These are phyloP conservation scores for Penstemon barbatus DNA, from an alignment of 257 asterid genomes.

Conservation along the genomic window DNA sequence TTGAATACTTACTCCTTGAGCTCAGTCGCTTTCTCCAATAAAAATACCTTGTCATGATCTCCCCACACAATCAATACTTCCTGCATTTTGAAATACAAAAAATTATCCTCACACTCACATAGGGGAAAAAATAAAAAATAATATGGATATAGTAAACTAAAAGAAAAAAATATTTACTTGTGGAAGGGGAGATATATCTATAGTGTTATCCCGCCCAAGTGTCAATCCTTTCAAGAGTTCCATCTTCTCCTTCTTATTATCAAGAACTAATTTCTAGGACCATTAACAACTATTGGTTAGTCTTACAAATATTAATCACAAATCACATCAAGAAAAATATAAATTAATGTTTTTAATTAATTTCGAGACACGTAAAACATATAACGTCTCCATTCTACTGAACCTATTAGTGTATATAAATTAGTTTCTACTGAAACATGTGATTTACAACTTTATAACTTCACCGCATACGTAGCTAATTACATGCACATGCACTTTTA, in stretches of 20 bases:
- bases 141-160: not conserved
- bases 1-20: constrained; percentile 52
- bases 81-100: constrained; percentile 35
- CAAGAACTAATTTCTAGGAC: constrained; percentile 56
- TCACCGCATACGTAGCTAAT: no score
- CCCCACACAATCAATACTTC: constrained; percentile 87
- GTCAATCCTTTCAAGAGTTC: constrained; percentile 67
- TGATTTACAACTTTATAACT: no score
- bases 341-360: no score
- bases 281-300: constrained; percentile 11
- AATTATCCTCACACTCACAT: not conserved
- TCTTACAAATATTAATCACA: not conserved
- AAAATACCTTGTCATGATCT: constrained; percentile 66
- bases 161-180: constrained; percentile 39
- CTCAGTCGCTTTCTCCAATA: constrained; percentile 55
- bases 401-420: no score
- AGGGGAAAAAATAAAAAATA: not conserved
- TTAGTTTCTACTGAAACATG: no score
- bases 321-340: no score
- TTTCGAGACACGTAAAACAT: no score
- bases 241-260: constrained; percentile 64
- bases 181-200: constrained; percentile 44
- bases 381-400: no score
- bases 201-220: constrained; percentile 46
- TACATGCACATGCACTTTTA: no score